Conservation (phyloP, 352 stramenopile genomes). For the Phytophthora sp. region DNA sequence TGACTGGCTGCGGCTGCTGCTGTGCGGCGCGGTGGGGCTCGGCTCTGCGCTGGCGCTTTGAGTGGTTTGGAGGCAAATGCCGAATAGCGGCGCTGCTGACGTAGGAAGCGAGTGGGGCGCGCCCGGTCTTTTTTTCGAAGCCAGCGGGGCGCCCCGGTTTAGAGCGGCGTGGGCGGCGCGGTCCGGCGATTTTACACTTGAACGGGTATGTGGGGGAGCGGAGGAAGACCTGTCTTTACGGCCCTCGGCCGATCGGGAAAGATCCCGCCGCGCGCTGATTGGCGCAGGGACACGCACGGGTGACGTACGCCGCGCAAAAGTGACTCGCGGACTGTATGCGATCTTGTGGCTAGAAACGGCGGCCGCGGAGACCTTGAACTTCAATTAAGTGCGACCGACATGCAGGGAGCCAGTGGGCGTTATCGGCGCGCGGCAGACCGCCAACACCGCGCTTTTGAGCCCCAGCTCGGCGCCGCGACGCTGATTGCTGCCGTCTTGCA, state of each 20-base stretch:
- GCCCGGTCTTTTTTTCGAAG: constrained; percentile 36
- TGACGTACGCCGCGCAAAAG: constrained; percentile 9
- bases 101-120: constrained; percentile 27
- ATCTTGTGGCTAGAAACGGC: constrained; percentile 23
- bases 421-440: constrained; percentile 6
- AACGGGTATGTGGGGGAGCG: not conserved
- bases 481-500: not conserved
- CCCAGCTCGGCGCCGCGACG: no score
- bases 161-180: not conserved
- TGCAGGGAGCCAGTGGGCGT: constrained; percentile 15
- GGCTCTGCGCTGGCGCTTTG: constrained; percentile 26
- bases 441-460: not conserved
- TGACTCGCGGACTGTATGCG: constrained; percentile 24
- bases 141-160: constrained; percentile 1
- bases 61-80: constrained; percentile 39
- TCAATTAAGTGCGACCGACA: constrained; percentile 22
- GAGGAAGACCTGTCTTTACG: constrained; percentile 11
- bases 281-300: constrained; percentile 21
- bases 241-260: not conserved
- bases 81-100: constrained; percentile 33
- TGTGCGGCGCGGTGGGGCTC: constrained; percentile 8
- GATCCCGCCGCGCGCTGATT: constrained; percentile 26
- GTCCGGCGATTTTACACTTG: not conserved
- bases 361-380: constrained; percentile 23
- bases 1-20: not conserved